Evolutionary conservation across 306 rosid genomes (phyloP).

Genomic region (Canavalia ensiformis): DNA sequence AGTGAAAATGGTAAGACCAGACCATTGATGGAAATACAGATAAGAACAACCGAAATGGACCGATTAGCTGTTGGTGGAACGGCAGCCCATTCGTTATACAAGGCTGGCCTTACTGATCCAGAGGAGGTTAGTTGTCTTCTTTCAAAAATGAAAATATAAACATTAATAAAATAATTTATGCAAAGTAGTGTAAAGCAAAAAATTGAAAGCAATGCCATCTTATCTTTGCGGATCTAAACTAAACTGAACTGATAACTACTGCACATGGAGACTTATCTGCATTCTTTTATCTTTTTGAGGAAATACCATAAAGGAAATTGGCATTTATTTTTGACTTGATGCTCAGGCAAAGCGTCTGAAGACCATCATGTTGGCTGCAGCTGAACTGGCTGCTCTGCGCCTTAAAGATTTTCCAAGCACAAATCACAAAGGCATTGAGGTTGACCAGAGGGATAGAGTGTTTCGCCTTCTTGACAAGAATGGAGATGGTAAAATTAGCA

Average conservation of each 20-base stretch:
- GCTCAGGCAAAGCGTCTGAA: constrained; percentile 85
- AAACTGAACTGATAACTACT: not conserved
- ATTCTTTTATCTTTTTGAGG: constrained; percentile 21
- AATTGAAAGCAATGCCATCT: constrained; percentile 26
- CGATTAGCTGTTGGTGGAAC: constrained; percentile 77
- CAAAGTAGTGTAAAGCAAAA: not conserved
- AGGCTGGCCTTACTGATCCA: constrained; percentile 90
- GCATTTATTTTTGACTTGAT: constrained; percentile 41
- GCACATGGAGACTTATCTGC: not conserved
- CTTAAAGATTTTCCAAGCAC: constrained; percentile 77
- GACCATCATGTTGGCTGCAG: constrained; percentile 88
- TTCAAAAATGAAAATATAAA: constrained; percentile 22
- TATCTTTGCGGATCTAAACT: constrained; percentile 19
- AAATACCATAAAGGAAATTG: constrained; percentile 23
- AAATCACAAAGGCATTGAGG: constrained; percentile 58
- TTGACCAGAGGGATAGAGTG: constrained; percentile 70
- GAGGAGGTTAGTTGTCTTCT: constrained; percentile 70
- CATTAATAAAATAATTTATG: not conserved
- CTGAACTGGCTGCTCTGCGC: constrained; percentile 92
- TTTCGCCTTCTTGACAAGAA: constrained; percentile 93
- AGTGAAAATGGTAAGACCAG: constrained; percentile 68
- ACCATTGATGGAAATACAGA: constrained; percentile 91
- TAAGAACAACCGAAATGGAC: constrained; percentile 90
- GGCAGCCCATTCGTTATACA: constrained; percentile 95
- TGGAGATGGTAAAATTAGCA: constrained; percentile 92